These are phyloP conservation scores for Sporothrix globosa DNA, from an alignment of 2,329 filamentous ascomycete species.

Conservation along the genomic window DNA sequence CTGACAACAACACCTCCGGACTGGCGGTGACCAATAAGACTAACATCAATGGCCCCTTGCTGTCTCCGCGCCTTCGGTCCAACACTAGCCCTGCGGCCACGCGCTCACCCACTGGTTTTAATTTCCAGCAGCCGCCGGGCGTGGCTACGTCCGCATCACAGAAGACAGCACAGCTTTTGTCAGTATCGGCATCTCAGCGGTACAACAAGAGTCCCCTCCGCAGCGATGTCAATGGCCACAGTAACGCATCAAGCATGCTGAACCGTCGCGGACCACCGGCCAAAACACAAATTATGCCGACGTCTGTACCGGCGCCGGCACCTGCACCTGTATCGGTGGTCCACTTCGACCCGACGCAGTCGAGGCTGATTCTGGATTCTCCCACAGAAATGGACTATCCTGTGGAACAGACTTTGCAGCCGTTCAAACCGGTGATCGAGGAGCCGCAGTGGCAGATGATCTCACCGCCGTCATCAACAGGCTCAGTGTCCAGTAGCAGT, in stretches of 20 bases:
- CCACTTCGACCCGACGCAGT: conserved; percentile 44
- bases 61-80: conserved; percentile 52
- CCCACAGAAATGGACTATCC: conserved; percentile 41
- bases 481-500: conserved; percentile 24
- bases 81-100: conserved; percentile 51
- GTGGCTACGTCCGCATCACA: not conserved
- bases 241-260: conserved; percentile 36
- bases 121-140: not conserved
- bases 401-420: conserved; percentile 33
- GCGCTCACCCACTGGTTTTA: conserved; percentile 44
- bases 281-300: conserved; percentile 21
- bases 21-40: conserved; percentile 1
- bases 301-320: not conserved
- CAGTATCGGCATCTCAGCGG: not conserved
- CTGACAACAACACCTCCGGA: not conserved
- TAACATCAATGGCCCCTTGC: conserved; percentile 35
- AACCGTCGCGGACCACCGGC: not conserved
- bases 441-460: conserved; percentile 56
- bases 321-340: conserved; percentile 22
- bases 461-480: conserved; percentile 44
- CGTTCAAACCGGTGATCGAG: conserved; percentile 45
- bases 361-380: conserved; percentile 49
- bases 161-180: not conserved
- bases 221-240: not conserved
- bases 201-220: conserved; percentile 35